Percentiles rank a stretch among this genome's conserved stretches.
phyloP scores from a whole-genome alignment of 225 moss, liverwort and hornwort species.

The Anthoceros angustus region DNA sequence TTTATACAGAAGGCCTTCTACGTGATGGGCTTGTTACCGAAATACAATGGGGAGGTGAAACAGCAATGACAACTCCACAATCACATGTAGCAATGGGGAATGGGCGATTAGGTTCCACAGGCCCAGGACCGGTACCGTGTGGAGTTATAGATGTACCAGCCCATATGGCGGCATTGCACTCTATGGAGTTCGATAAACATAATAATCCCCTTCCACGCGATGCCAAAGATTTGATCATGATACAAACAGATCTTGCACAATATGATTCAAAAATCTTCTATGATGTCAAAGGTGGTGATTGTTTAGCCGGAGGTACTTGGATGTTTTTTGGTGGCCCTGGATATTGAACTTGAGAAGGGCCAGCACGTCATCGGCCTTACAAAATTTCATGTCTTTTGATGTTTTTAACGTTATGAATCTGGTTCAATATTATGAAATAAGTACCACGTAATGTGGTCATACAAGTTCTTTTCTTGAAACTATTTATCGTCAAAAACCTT shows the following conservation, averaged over 20 bases:
- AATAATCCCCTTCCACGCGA: neutral
- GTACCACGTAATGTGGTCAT: no score
- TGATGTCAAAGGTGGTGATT: neutral
- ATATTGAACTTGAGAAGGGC: no score
- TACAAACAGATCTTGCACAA: neutral
- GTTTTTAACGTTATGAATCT: no score
- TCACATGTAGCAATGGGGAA: neutral
- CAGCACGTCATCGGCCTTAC: no score
- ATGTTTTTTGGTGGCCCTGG: neutral
- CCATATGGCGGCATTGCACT: neutral
- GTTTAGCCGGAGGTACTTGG: neutral
- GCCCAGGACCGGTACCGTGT: neutral
- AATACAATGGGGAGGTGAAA: neutral
- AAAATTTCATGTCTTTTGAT: no score
- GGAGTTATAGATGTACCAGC: neutral
- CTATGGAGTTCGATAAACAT: neutral
- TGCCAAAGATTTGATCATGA: neutral
- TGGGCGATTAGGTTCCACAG: neutral
- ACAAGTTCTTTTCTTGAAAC: no score
- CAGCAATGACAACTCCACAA: neutral
- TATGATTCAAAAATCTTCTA: neutral
- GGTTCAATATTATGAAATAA: no score
- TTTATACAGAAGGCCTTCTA: neutral
- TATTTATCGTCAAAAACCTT: no score
- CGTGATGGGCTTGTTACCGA: neutral